Percentiles rank a stretch among this genome's conserved stretches.
Evolutionary conservation across 1,284 basidiomycete genomes (phyloP).

Genomic region (Rhodotorula sp.): DNA sequence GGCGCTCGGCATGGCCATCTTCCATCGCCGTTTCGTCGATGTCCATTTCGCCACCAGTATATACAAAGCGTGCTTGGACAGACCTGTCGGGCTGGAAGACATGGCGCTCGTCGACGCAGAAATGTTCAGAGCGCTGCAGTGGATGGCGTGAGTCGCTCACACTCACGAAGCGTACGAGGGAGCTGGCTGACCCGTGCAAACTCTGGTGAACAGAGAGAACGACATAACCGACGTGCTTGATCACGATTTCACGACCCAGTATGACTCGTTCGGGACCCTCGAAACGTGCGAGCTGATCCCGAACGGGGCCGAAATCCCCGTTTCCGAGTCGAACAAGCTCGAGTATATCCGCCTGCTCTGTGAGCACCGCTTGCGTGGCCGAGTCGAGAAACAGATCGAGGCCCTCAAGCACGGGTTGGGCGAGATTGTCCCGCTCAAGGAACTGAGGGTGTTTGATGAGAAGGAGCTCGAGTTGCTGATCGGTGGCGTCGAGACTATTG

Average conservation of each 20-base stretch:
- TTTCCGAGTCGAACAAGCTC: conserved; percentile 91
- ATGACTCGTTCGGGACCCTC: conserved; percentile 88
- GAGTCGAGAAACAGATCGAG: conserved; percentile 84
- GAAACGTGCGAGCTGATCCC: conserved; percentile 81
- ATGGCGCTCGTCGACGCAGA: conserved; percentile 94
- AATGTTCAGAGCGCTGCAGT: conserved; percentile 81
- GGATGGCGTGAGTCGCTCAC: conserved; percentile 62
- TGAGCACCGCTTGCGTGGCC: conserved; percentile 89
- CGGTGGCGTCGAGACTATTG: conserved; percentile 94
- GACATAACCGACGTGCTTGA: conserved; percentile 76
- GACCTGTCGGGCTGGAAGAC: conserved; percentile 85
- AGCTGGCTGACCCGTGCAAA: conserved; percentile 48
- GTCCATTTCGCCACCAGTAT: conserved; percentile 95
- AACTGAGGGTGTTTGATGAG: conserved; percentile 81
- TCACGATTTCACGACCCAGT: conserved; percentile 81
- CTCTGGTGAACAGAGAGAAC: conserved; percentile 58
- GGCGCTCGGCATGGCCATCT: conserved; percentile 92
- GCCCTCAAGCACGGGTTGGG: conserved; percentile 87
- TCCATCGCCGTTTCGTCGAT: conserved; percentile 90
- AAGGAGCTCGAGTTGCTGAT: conserved; percentile 90
- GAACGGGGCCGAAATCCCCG: conserved; percentile 71
- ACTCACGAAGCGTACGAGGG: not conserved
- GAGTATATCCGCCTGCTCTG: conserved; percentile 92
- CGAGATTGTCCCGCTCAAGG: conserved; percentile 87
- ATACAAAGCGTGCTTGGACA: conserved; percentile 81